A percentile compares a stretch with the other conserved stretches of the same genome.
Evolutionary conservation across 345 rosid species (phyloP).

Genomic region (Jatropha curcas): DNA sequence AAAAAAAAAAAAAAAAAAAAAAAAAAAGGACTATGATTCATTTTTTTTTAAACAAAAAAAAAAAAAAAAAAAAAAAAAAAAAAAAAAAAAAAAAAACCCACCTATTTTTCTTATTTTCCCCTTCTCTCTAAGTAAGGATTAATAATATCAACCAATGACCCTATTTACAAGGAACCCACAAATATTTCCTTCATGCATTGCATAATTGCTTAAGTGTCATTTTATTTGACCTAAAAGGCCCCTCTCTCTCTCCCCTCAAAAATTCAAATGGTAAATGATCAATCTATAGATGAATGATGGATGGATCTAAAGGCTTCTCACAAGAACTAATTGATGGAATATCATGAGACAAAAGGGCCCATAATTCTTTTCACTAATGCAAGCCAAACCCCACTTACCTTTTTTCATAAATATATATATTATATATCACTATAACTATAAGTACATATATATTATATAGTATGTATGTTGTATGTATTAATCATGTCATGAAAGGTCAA

Average conservation of each 20-base stretch:
- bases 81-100: not conserved
- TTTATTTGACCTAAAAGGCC: conserved; percentile 25
- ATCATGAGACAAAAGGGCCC: conserved; percentile 61
- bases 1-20: too few species aligned
- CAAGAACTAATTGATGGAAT: conserved; percentile 46
- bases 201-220: conserved; percentile 20
- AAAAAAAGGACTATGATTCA: conserved; percentile 22
- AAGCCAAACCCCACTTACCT: conserved; percentile 56
- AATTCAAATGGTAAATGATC: conserved; percentile 32
- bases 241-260: not conserved
- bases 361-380: conserved; percentile 58
- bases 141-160: conserved; percentile 22
- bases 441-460: conserved; percentile 6
- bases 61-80: not conserved
- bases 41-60: too few species aligned
- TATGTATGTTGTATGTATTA: conserved; percentile 9
- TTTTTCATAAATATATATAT: conserved; percentile 4
- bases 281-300: conserved; percentile 33
- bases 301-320: conserved; percentile 5
- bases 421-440: too few species aligned
- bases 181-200: conserved; percentile 4
- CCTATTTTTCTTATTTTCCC: not conserved
- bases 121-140: conserved; percentile 22
- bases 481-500: conserved; percentile 57
- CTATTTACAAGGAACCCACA: conserved; percentile 22